These are phyloP conservation scores for Ophiosphaerella herpotricha DNA, from an alignment of 2,329 filamentous ascomycete genomes.

Conservation along the genomic window DNA sequence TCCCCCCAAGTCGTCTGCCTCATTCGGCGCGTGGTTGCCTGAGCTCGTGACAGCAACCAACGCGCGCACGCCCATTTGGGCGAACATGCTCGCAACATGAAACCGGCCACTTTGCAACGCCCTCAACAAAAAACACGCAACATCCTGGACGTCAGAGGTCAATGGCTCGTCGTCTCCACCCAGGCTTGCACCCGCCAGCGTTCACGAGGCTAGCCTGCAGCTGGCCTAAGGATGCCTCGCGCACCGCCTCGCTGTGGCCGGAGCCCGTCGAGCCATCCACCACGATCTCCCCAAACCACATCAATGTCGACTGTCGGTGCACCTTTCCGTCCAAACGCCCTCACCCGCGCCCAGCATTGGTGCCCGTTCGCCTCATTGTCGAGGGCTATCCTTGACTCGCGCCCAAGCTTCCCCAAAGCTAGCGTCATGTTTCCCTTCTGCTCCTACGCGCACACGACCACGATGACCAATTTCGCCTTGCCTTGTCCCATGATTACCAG, in stretches of 20 bases:
- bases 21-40: too few species aligned
- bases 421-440: background rate
- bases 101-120: background rate
- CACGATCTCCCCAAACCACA: too few species aligned
- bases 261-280: too few species aligned
- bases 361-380: background rate
- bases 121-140: background rate
- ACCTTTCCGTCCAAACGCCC: background rate
- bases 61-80: background rate
- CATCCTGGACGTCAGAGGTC: too few species aligned
- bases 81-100: background rate
- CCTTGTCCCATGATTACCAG: too few species aligned
- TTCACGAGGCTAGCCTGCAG: background rate
- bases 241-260: constrained; percentile 2
- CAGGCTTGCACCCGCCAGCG: background rate
- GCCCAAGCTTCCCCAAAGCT: background rate
- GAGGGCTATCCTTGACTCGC: background rate
- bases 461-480: too few species aligned
- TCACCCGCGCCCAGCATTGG: background rate
- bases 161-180: background rate
- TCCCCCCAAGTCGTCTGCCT: too few species aligned
- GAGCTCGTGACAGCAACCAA: too few species aligned
- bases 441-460: too few species aligned
- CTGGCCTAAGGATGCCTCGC: constrained; percentile 3
- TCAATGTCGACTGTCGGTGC: too few species aligned